Percentiles rank a stretch among this genome's conserved stretches.
These are phyloP conservation scores for Articulospora tetracladia DNA, from an alignment of 495 filamentous ascomycete genomes.

Conservation along the genomic window DNA sequence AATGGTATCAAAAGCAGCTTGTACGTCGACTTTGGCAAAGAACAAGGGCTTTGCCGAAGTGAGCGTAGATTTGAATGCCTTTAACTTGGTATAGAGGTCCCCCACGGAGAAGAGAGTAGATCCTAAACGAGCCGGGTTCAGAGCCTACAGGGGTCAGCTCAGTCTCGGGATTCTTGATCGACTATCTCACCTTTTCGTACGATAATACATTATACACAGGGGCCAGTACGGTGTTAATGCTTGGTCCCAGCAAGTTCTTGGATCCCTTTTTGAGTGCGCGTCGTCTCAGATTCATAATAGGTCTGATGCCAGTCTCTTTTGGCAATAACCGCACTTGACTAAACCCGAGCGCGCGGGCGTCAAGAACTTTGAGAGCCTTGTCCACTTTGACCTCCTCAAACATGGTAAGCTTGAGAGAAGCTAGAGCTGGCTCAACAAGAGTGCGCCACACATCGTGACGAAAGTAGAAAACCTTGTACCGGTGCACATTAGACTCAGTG, in stretches of 20 bases:
- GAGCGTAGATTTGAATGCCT: conserved; percentile 53
- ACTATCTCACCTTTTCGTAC: conserved; percentile 60
- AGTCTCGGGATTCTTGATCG: neutral
- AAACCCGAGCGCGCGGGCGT: conserved; percentile 62
- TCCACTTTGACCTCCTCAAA: conserved; percentile 71
- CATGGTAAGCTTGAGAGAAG: conserved; percentile 64
- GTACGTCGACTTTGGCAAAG: conserved; percentile 90
- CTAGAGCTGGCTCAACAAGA: conserved; percentile 69
- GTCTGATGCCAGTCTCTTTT: conserved; percentile 62
- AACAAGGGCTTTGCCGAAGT: conserved; percentile 42
- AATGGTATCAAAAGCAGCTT: conserved; percentile 93
- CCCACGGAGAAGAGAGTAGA: conserved; percentile 74
- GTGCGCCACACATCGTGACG: conserved; percentile 87
- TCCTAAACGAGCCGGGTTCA: conserved; percentile 61
- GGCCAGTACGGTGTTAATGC: conserved; percentile 76
- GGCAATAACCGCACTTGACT: conserved; percentile 79
- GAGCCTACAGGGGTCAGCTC: conserved; percentile 31
- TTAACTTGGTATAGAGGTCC: conserved; percentile 77
- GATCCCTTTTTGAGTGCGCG: conserved; percentile 50
- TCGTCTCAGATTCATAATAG: conserved; percentile 81
- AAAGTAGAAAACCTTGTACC: conserved; percentile 87
- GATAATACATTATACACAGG: conserved; percentile 75
- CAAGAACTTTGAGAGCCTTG: conserved; percentile 54
- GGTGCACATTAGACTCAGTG: conserved; percentile 80
- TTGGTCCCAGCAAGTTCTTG: conserved; percentile 54